These are phyloP conservation scores for Hsuehochloa calcarea DNA, from an alignment of 176 grass and related monocot species.

Conservation along the genomic window DNA sequence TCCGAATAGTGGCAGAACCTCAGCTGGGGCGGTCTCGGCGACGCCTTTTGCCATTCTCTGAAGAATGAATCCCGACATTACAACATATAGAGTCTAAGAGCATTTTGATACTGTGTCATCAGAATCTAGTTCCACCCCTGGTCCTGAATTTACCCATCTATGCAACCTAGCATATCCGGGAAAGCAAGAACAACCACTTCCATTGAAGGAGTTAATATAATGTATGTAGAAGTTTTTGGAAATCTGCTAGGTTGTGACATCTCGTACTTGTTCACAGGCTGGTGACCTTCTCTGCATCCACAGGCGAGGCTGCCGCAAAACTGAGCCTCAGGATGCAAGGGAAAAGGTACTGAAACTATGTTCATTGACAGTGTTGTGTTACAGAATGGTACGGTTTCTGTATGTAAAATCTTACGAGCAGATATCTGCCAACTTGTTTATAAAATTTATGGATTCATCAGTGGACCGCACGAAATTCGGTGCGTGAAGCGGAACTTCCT, in stretches of 20 bases:
- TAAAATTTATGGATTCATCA: background rate
- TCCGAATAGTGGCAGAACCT: no score
- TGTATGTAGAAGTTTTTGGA: background rate
- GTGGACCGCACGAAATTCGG: slow-evolving; percentile 56
- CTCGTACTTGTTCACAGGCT: background rate
- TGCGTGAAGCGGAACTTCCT: slow-evolving; percentile 65
- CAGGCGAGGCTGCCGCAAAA: slow-evolving; percentile 39
- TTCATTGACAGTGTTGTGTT: background rate
- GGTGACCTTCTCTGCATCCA: slow-evolving; percentile 41
- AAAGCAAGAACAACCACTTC: background rate
- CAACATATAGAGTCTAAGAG: no score
- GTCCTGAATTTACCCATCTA: background rate
- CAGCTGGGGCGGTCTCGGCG: no score
- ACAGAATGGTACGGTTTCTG: background rate
- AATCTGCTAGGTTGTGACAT: background rate
- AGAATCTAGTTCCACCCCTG: background rate
- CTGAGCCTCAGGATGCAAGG: slow-evolving; percentile 37
- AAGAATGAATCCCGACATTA: no score
- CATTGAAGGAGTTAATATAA: no score
- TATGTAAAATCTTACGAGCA: background rate
- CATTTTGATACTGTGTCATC: background rate
- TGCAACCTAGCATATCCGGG: background rate
- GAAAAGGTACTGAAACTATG: slow-evolving; percentile 23
- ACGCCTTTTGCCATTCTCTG: no score
- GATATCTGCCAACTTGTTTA: background rate